Evolutionary conservation across 441 rosid species (phyloP), one percentile per base, ranked within the genome.

Genomic region (Capsella rubella): DNA sequence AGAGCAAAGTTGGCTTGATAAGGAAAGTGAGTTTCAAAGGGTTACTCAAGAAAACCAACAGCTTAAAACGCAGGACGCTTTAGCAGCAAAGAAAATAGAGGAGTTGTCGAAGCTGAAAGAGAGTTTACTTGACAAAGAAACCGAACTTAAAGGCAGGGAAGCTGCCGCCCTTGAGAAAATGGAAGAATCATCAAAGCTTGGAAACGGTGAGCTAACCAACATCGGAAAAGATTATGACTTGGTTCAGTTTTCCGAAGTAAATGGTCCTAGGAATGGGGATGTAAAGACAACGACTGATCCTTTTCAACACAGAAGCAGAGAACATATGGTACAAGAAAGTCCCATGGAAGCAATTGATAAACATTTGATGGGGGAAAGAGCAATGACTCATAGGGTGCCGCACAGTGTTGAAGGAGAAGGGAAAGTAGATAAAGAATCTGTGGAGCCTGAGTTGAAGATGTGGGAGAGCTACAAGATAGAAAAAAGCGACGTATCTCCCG

Each of bases 401-500:
- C 29, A 55, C 18, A 63, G 27, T 27, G 54, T 29, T 57, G 87
- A 82, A 71, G 86, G 74, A 15, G 87, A 79, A 76, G 64, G 43
- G 47, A 78, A 86, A 56, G 84, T 76, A 76, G 87, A 85, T 14
- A 89, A 83, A 49, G 88, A 89, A 0, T 14, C 3, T 62, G 47
- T 79, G 13, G 89, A 85, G 74, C 81, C 65, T 55, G 89, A 88
- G 65, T 89, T 76, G 67, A 90, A 90, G 84, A 87, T 89, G 96
- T 90, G 93, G 97, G 97, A 94, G 79, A 86, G 96, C 82, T 90
- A 88, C 95, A 87, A 84, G 79, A 84, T 90, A 59, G 97, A 92
- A 72, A 92, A 83, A 89, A 91, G 86, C 68, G 97, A 94, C 67
- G 84, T 79, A 65, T 89, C 96, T 11, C 87, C 91, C 0, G 93